Evolutionary conservation across 352 stramenopile genomes (phyloP).

Genomic region (Pythium pyrilobum): DNA sequence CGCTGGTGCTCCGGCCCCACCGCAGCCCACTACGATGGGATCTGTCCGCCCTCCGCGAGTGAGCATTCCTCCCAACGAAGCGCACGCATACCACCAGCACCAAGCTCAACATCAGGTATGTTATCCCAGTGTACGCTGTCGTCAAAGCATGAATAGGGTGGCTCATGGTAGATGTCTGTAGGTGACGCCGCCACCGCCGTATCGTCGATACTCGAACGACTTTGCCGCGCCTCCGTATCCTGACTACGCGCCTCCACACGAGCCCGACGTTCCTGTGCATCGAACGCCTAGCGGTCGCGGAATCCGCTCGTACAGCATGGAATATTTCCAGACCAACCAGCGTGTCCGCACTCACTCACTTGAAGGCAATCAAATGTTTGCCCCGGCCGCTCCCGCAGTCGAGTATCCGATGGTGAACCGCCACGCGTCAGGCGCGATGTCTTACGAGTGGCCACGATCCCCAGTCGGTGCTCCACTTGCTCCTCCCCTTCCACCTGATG

Average conservation of each 20-base stretch:
- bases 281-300: slow-evolving; percentile 34
- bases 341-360: slow-evolving; percentile 72
- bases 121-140: neutral
- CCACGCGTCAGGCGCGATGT: slow-evolving; percentile 51
- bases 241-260: slow-evolving; percentile 39
- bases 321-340: slow-evolving; percentile 56
- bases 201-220: slow-evolving; percentile 72
- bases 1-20: slow-evolving; percentile 26
- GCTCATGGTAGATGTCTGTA: too few species aligned
- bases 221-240: slow-evolving; percentile 55
- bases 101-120: slow-evolving; percentile 18
- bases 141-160: too few species aligned
- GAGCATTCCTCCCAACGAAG: slow-evolving; percentile 49
- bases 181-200: slow-evolving; percentile 32
- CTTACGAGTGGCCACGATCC: slow-evolving; percentile 60
- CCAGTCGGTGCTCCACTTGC: slow-evolving; percentile 30
- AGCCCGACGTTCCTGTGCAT: slow-evolving; percentile 33
- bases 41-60: slow-evolving; percentile 56
- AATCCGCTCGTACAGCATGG: slow-evolving; percentile 75
- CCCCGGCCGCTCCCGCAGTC: slow-evolving; percentile 23
- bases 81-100: slow-evolving; percentile 56
- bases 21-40: slow-evolving; percentile 24
- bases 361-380: slow-evolving; percentile 62
- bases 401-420: slow-evolving; percentile 59
- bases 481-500: slow-evolving; percentile 62